Evolutionary conservation across 2,329 filamentous ascomycete species (phyloP).

Genomic region (Colletotrichum coccodes): DNA sequence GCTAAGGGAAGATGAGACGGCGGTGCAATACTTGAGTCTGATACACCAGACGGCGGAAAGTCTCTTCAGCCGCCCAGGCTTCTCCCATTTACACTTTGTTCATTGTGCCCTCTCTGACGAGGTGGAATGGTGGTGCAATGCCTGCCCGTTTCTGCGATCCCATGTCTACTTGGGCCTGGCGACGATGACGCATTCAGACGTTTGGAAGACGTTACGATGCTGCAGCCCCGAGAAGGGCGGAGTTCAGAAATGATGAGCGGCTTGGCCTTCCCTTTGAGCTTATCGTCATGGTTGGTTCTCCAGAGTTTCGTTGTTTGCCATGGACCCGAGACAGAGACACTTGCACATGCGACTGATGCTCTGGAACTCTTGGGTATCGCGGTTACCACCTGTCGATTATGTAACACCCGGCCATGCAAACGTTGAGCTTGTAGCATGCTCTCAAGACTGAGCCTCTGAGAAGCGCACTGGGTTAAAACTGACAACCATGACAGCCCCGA

Average conservation of each 20-base stretch:
- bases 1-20: constrained; percentile 27
- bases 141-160: neutral
- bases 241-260: neutral
- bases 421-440: neutral
- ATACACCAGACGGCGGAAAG: neutral
- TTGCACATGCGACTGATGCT: neutral
- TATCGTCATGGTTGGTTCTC: neutral
- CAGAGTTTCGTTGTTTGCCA: neutral
- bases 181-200: neutral
- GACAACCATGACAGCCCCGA: too few species aligned
- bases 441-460: too few species aligned
- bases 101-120: neutral
- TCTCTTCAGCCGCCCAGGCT: neutral
- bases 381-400: neutral
- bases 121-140: neutral
- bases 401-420: too few species aligned
- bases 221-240: neutral
- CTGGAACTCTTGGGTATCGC: neutral
- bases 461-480: too few species aligned
- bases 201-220: neutral
- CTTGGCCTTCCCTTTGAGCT: neutral
- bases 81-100: neutral
- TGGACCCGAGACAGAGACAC: neutral
- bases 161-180: neutral
- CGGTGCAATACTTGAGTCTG: constrained; percentile 10